A percentile compares a stretch with the other conserved stretches of the same genome.
These are phyloP conservation scores for Schoenoplectus tabernaemontani DNA, from an alignment of 202 grass and related monocot genomes.

Conservation along the genomic window DNA sequence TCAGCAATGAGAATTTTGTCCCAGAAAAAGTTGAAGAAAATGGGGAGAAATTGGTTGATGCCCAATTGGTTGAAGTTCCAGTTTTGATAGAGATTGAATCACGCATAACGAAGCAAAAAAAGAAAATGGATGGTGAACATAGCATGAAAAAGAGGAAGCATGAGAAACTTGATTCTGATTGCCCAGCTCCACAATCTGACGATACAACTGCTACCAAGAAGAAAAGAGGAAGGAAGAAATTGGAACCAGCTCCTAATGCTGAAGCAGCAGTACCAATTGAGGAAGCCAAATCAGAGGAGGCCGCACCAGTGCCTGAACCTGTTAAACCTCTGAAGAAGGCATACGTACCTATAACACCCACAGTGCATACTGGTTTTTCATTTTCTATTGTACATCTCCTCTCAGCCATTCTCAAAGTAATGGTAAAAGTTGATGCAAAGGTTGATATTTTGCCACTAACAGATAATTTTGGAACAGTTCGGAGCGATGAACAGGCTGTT, in stretches of 20 bases:
- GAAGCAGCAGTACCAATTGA: slow-evolving; percentile 16
- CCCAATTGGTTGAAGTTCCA: slow-evolving; percentile 13
- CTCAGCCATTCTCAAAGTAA: slow-evolving; percentile 34
- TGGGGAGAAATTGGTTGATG: not conserved
- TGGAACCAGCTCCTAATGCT: slow-evolving; percentile 12
- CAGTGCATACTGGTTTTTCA: slow-evolving; percentile 37
- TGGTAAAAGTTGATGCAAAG: slow-evolving; percentile 30
- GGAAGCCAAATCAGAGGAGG: slow-evolving; percentile 10
- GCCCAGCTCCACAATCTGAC: slow-evolving; percentile 24
- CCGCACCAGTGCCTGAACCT: slow-evolving; percentile 20
- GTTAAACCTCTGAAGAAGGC: slow-evolving; percentile 31
- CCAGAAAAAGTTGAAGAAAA: slow-evolving; percentile 12
- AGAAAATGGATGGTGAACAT: slow-evolving; percentile 9
- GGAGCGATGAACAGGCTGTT: slow-evolving; percentile 14
- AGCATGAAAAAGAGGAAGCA: slow-evolving; percentile 19
- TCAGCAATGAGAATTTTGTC: not conserved
- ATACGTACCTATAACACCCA: slow-evolving; percentile 39
- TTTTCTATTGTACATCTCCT: slow-evolving; percentile 50
- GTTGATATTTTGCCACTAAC: slow-evolving; percentile 5
- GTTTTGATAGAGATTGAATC: slow-evolving; percentile 14
- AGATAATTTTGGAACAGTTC: not conserved
- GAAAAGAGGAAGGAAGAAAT: slow-evolving; percentile 37
- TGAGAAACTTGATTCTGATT: slow-evolving; percentile 20
- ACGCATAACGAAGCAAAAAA: slow-evolving; percentile 18
- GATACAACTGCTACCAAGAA: slow-evolving; percentile 18